Evolutionary conservation across 768 basidiomycete species (phyloP).

Genomic region (Auricularia auricula-judae): DNA sequence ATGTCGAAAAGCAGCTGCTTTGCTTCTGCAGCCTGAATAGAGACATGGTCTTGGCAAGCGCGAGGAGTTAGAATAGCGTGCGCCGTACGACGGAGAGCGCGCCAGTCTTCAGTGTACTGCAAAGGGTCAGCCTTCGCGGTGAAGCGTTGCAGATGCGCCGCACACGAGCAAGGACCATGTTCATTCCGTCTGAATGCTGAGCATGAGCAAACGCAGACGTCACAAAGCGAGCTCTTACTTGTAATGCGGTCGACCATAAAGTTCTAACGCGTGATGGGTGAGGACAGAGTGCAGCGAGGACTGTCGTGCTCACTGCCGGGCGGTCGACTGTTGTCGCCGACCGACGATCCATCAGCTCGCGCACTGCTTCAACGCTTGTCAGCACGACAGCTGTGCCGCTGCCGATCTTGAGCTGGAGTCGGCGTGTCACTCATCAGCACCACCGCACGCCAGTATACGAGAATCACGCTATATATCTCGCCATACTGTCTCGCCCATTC

Average conservation of each 20-base stretch:
- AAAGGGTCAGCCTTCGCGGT: neutral
- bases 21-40: constrained; percentile 20
- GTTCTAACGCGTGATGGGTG: neutral
- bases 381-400: constrained; percentile 16
- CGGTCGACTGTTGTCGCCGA: constrained; percentile 16
- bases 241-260: constrained; percentile 14
- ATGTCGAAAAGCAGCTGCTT: constrained; percentile 21
- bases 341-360: constrained; percentile 19
- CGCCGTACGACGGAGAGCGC: constrained; percentile 7
- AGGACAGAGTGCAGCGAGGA: no score
- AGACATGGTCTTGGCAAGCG: constrained; percentile 12
- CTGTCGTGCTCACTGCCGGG: constrained; percentile 6
- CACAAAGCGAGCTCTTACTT: neutral
- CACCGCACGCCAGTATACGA: neutral
- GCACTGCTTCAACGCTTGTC: constrained; percentile 12
- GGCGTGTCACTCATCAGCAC: constrained; percentile 4
- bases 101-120: constrained; percentile 6
- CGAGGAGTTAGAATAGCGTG: constrained; percentile 12
- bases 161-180: constrained; percentile 10
- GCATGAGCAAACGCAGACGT: no score
- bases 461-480: constrained; percentile 16
- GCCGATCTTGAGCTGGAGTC: constrained; percentile 14
- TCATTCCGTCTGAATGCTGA: neutral
- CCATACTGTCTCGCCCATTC: constrained; percentile 20
- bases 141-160: neutral